These are phyloP conservation scores for Nicotiana rustica DNA, from an alignment of 305 asterid species.

Conservation along the genomic window DNA sequence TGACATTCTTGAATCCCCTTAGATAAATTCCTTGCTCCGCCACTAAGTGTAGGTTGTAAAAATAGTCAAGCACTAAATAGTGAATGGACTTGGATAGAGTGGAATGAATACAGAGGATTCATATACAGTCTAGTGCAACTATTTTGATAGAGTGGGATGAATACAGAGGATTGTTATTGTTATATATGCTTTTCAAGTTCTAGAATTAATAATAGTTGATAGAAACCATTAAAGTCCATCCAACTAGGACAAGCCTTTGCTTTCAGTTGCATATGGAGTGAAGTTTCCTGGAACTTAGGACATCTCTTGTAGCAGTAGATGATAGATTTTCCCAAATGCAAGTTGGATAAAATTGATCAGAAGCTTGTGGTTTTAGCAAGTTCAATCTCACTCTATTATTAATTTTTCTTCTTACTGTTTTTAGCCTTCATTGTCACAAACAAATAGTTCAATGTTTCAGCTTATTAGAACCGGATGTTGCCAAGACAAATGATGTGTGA, in stretches of 20 bases:
- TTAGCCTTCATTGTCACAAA: neutral
- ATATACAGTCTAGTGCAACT: neutral
- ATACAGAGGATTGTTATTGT: neutral
- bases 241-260: neutral
- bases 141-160: neutral
- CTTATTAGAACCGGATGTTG: too few species aligned
- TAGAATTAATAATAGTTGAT: neutral
- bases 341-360: neutral
- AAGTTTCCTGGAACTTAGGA: neutral
- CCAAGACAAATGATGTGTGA: neutral
- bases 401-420: neutral
- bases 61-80: neutral
- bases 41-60: too few species aligned
- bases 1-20: too few species aligned
- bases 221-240: neutral
- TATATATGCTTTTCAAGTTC: neutral
- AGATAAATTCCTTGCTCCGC: too few species aligned
- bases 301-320: neutral
- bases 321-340: neutral
- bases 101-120: neutral
- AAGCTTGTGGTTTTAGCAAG: neutral
- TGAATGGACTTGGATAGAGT: slow-evolving; percentile 18
- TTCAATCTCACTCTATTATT: neutral
- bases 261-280: neutral
- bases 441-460: neutral